Percentiles rank a stretch among this genome's conserved stretches.
phyloP scores from a whole-genome alignment of 306 rosid species.

The Quercus parvula region DNA sequence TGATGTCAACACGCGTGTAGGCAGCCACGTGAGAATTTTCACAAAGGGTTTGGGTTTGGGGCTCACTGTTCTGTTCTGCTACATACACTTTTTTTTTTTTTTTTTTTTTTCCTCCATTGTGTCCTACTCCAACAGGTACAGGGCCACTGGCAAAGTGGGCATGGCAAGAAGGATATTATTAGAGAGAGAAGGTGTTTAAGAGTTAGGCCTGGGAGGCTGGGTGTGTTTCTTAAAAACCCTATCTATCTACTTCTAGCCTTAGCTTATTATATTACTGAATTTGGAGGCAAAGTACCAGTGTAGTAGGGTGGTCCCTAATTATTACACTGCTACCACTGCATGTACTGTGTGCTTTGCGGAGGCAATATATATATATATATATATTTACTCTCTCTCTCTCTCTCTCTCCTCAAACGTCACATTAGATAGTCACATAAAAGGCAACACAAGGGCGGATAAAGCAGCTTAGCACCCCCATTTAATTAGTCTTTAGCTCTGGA shows the following conservation, averaged over 20 bases:
- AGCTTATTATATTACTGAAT: conserved; percentile 20
- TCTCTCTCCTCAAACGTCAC: conserved; percentile 7
- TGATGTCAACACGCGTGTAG: conserved; percentile 10
- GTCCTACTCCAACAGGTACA: background rate
- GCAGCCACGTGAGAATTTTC: background rate
- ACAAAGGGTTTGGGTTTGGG: background rate
- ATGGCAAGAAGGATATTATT: background rate
- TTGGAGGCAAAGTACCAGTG: conserved; percentile 9
- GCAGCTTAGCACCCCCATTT: conserved; percentile 17
- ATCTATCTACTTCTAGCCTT: background rate
- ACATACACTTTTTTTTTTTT: background rate
- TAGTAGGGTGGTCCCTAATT: conserved; percentile 49
- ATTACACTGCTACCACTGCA: background rate
- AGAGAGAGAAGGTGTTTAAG: conserved; percentile 7
- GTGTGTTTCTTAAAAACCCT: conserved; percentile 28
- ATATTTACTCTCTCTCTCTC: background rate
- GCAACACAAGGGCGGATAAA: conserved; percentile 10
- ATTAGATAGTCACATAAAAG: conserved; percentile 18
- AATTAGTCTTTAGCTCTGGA: conserved; percentile 11
- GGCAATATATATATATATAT: background rate
- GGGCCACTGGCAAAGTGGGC: background rate
- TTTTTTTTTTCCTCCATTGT: background rate
- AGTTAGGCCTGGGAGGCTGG: conserved; percentile 19
- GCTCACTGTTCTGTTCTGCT: background rate
- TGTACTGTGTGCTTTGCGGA: background rate